phyloP scores from a whole-genome alignment of 2,329 filamentous ascomycete species.

The Samsoniella hepiali region DNA sequence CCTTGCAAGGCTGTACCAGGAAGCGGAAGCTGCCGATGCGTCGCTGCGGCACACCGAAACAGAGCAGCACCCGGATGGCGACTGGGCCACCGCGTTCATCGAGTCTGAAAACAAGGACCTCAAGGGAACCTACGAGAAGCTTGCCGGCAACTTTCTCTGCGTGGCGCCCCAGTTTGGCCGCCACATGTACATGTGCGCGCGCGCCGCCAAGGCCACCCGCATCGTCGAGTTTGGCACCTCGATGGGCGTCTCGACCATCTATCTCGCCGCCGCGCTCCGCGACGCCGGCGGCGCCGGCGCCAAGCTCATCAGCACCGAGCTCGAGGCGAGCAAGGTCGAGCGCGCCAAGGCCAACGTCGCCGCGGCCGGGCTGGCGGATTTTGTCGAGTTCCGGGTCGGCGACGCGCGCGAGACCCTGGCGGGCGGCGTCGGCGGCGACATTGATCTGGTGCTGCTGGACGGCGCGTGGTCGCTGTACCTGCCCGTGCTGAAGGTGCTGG shows the following conservation, averaged over 20 bases:
- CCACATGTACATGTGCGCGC: conserved; percentile 5
- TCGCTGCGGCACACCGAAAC: neutral
- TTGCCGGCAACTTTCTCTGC: conserved; percentile 1
- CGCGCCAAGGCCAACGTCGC: neutral
- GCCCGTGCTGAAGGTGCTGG: neutral
- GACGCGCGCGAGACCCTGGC: conserved; percentile 1
- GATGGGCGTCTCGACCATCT: neutral
- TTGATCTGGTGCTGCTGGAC: neutral
- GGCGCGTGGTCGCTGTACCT: conserved; percentile 3
- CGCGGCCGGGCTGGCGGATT: neutral
- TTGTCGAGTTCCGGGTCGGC: neutral
- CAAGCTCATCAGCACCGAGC: neutral
- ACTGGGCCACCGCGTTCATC: neutral
- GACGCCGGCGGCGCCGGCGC: neutral
- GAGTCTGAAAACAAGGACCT: neutral
- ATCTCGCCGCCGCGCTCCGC: neutral
- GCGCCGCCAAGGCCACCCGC: neutral
- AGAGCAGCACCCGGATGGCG: neutral
- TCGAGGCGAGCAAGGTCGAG: neutral
- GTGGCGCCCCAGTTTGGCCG: neutral
- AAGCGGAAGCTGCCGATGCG: neutral
- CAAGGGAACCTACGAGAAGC: neutral
- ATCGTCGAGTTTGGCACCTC: conserved; percentile 4
- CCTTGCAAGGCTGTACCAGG: neutral
- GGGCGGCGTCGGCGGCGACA: neutral